Evolutionary conservation across 2,329 filamentous ascomycete genomes (phyloP).

Genomic region (Emmonsiellopsis sp.): DNA sequence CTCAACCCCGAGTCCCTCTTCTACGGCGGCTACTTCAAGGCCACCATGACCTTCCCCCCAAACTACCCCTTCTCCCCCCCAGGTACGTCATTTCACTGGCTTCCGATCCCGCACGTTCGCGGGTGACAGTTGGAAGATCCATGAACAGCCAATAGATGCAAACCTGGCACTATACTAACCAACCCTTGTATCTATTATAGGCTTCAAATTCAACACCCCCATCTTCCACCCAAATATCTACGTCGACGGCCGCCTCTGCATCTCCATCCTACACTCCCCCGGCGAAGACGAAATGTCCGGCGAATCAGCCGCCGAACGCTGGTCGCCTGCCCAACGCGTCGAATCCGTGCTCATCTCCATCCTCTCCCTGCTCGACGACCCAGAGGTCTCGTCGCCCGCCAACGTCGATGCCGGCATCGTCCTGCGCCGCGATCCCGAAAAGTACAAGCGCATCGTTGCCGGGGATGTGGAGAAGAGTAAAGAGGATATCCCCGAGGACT

Average conservation of each 20-base stretch:
- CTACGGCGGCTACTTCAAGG: slow-evolving; percentile 87
- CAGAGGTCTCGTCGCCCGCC: slow-evolving; percentile 84
- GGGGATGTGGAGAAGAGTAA: slow-evolving; percentile 65
- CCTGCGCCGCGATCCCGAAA: slow-evolving; percentile 61
- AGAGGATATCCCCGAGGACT: slow-evolving; percentile 67
- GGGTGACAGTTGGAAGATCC: not conserved
- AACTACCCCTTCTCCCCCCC: slow-evolving; percentile 89
- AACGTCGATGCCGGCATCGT: slow-evolving; percentile 89
- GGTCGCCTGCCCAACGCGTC: slow-evolving; percentile 87
- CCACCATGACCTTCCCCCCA: slow-evolving; percentile 73
- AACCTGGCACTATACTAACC: not conserved
- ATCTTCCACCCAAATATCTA: slow-evolving; percentile 95
- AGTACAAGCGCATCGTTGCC: slow-evolving; percentile 61
- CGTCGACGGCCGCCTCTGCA: slow-evolving; percentile 79
- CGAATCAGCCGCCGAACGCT: slow-evolving; percentile 80
- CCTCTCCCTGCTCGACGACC: slow-evolving; percentile 82
- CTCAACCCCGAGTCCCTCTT: slow-evolving; percentile 87
- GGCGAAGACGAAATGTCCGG: slow-evolving; percentile 91
- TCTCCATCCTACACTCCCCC: slow-evolving; percentile 88
- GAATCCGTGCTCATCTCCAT: slow-evolving; percentile 93
- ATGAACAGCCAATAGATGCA: too few species aligned
- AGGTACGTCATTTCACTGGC: slow-evolving; percentile 27
- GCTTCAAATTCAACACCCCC: slow-evolving; percentile 71
- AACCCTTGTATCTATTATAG: slow-evolving; percentile 25
- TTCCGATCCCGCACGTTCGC: not conserved